phyloP scores from a whole-genome alignment of 768 basidiomycete genomes.

The Tremella mesenterica region DNA sequence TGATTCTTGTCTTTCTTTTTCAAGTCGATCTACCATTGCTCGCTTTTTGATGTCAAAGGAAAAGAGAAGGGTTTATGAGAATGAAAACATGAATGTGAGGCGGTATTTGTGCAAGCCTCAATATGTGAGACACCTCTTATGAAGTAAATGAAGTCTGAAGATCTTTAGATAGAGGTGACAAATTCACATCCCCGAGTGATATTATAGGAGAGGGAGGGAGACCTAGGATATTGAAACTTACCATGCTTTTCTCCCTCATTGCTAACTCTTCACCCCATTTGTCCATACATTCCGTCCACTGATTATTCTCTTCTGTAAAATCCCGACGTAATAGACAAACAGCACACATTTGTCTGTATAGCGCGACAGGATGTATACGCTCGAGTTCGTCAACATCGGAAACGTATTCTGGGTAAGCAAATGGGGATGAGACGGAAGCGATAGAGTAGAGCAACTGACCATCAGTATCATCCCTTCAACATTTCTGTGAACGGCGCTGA shows the following conservation, averaged over 20 bases:
- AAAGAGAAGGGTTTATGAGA: too few relatives aligned
- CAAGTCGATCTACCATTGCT: too few relatives aligned
- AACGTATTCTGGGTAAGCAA: constrained; percentile 38
- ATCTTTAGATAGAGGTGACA: too few relatives aligned
- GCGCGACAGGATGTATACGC: constrained; percentile 40
- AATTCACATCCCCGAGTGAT: too few relatives aligned
- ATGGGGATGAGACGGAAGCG: constrained; percentile 37
- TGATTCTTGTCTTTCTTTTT: too few relatives aligned
- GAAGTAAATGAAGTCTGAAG: too few relatives aligned
- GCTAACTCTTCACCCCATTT: constrained; percentile 44
- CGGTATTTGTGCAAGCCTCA: too few relatives aligned
- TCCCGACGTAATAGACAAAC: constrained; percentile 23
- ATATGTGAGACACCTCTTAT: too few relatives aligned
- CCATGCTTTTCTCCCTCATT: constrained; percentile 38
- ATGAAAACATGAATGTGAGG: too few relatives aligned
- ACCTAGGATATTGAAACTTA: constrained; percentile 12
- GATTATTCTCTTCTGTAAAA: too few relatives aligned
- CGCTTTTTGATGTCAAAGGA: too few relatives aligned
- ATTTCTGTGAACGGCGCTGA: too few relatives aligned
- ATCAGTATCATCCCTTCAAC: not conserved
- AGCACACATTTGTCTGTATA: constrained; percentile 40
- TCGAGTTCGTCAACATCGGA: constrained; percentile 37
- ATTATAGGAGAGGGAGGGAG: not conserved
- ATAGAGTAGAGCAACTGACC: constrained; percentile 38
- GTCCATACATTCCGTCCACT: constrained; percentile 43